Conservation (phyloP, 202 grass and related monocot species). For the Zizania palustris region DNA sequence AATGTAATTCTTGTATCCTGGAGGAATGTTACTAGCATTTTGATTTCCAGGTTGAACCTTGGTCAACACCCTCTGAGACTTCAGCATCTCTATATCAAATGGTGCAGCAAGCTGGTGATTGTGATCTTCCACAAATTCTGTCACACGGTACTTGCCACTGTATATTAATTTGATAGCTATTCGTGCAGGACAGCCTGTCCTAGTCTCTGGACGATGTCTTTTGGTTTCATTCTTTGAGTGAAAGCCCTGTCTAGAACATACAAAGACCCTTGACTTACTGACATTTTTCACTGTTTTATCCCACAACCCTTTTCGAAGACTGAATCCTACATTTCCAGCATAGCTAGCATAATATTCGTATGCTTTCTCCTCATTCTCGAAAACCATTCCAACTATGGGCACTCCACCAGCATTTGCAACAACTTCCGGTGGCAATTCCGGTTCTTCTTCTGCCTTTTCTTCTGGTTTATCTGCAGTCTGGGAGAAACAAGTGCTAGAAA, state of each 20-base stretch:
- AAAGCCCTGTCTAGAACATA: constrained; percentile 87
- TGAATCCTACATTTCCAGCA: constrained; percentile 77
- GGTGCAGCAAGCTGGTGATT: constrained; percentile 90
- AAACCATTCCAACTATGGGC: constrained; percentile 87
- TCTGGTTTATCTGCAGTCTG: constrained; percentile 68
- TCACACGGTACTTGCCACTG: constrained; percentile 73
- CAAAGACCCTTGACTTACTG: constrained; percentile 68
- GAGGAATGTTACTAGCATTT: constrained; percentile 64
- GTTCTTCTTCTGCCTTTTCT: constrained; percentile 60
- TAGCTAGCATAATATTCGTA: constrained; percentile 88
- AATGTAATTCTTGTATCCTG: constrained; percentile 83
- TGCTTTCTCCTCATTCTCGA: constrained; percentile 82
- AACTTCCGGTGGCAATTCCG: constrained; percentile 63
- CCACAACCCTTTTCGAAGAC: constrained; percentile 80
- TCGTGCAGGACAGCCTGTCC: constrained; percentile 74
- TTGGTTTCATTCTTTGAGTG: constrained; percentile 74
- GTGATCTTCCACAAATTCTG: constrained; percentile 78
- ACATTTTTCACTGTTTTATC: constrained; percentile 83
- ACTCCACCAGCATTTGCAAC: constrained; percentile 75
- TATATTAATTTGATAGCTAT: constrained; percentile 68
- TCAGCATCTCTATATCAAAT: constrained; percentile 89
- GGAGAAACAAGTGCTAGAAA: constrained; percentile 17
- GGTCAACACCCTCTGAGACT: constrained; percentile 53
- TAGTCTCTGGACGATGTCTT: constrained; percentile 63
- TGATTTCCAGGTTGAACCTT: constrained; percentile 57